Conservation (phyloP, 371 early-diverging fungal species). For the Conidiobolus incongruus region DNA sequence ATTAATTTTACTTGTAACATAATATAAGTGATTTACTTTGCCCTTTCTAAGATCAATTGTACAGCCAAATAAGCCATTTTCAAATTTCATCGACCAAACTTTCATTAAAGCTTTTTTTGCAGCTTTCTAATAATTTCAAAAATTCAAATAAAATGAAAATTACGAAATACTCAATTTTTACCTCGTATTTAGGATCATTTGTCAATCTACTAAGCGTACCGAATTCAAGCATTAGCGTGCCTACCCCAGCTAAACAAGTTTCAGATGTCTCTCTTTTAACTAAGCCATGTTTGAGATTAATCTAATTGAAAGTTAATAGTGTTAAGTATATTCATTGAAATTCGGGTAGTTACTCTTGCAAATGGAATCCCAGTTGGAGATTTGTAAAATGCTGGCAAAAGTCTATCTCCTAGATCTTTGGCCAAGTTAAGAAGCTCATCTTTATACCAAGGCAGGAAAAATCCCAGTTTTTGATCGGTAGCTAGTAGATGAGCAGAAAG, state of each 20-base stretch:
- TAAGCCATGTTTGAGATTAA: constrained; percentile 58
- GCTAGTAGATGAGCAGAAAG: constrained; percentile 77
- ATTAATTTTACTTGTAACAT: background rate
- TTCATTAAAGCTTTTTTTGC: constrained; percentile 43
- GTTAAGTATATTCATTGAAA: no score
- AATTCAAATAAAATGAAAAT: background rate
- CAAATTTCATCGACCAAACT: constrained; percentile 55
- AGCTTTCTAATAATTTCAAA: constrained; percentile 15
- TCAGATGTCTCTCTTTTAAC: constrained; percentile 35
- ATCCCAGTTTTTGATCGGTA: constrained; percentile 32
- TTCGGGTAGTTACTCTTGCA: constrained; percentile 29
- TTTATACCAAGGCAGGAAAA: constrained; percentile 26
- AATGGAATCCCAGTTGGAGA: constrained; percentile 71
- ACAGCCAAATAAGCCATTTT: constrained; percentile 61
- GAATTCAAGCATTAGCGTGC: constrained; percentile 86
- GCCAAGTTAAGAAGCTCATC: constrained; percentile 60
- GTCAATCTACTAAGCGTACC: constrained; percentile 75
- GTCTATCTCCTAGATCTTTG: constrained; percentile 55
- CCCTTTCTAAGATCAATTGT: constrained; percentile 46
- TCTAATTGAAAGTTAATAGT: constrained; percentile 11
- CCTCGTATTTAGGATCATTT: constrained; percentile 45
- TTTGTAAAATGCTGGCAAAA: constrained; percentile 70
- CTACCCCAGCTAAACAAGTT: constrained; percentile 85
- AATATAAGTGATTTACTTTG: constrained; percentile 6
- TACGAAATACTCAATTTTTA: constrained; percentile 4